These are phyloP conservation scores for Metschnikowia kofuensis DNA, from an alignment of 805 yeast species.

Conservation along the genomic window DNA sequence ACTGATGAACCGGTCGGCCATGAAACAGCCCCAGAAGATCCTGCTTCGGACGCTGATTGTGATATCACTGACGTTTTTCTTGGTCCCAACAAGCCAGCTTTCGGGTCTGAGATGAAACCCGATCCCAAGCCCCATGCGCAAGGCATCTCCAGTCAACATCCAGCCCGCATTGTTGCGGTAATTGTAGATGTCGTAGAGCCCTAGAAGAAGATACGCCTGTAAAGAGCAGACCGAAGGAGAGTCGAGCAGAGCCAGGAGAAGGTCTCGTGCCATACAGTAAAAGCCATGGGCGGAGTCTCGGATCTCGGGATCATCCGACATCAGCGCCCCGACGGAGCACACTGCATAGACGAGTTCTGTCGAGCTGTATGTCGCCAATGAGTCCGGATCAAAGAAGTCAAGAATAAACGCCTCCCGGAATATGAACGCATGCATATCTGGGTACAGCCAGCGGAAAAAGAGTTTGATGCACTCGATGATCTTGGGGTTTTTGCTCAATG, in stretches of 20 bases:
- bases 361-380: slow-evolving; percentile 10
- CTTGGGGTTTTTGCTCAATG: slow-evolving; percentile 8
- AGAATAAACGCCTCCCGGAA: slow-evolving; percentile 16
- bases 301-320: slow-evolving; percentile 5
- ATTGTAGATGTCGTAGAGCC: slow-evolving; percentile 15
- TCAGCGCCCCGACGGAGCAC: slow-evolving; percentile 13
- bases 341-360: slow-evolving; percentile 13
- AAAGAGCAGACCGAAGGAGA: slow-evolving; percentile 11
- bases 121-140: slow-evolving; percentile 14
- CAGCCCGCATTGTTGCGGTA: slow-evolving; percentile 14
- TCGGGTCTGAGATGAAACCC: slow-evolving; percentile 14
- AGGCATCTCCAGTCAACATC: slow-evolving; percentile 15
- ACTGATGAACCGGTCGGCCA: slow-evolving; percentile 15
- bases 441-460: slow-evolving; percentile 17
- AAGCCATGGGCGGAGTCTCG: slow-evolving; percentile 4
- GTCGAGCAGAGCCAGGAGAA: slow-evolving; percentile 10
- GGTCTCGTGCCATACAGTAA: slow-evolving; percentile 9
- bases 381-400: slow-evolving; percentile 13
- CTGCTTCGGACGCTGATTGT: slow-evolving; percentile 12
- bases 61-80: slow-evolving; percentile 6
- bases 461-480: slow-evolving; percentile 11
- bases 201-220: slow-evolving; percentile 15
- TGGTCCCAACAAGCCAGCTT: slow-evolving; percentile 9
- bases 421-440: slow-evolving; percentile 16
- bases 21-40: slow-evolving; percentile 16